These are phyloP conservation scores for Clarireedia monteithiana DNA, from an alignment of 2,329 filamentous ascomycete genomes.

Conservation along the genomic window DNA sequence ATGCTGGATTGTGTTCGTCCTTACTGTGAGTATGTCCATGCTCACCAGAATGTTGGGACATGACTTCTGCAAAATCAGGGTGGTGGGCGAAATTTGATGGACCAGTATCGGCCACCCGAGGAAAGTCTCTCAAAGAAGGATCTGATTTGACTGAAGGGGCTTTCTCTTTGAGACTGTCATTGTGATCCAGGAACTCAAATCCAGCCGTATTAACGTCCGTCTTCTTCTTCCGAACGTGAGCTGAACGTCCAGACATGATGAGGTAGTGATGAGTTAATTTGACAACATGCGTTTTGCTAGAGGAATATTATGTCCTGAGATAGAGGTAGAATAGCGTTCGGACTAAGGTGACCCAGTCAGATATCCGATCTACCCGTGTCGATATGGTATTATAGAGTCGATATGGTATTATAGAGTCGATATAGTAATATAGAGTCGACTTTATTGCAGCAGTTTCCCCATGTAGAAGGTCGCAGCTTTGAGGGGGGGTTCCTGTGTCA, in stretches of 20 bases:
- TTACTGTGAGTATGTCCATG: neutral
- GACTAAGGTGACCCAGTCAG: neutral
- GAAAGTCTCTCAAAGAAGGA: neutral
- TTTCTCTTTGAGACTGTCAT: constrained; percentile 1
- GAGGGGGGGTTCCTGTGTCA: no score
- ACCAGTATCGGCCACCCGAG: neutral
- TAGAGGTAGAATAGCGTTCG: neutral
- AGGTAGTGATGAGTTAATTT: neutral
- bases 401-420: no score
- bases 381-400: no score
- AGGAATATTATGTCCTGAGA: neutral
- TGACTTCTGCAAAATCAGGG: neutral
- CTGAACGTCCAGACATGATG: constrained; percentile 48
- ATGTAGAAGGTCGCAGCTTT: no score
- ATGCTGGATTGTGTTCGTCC: neutral
- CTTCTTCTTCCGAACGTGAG: constrained; percentile 49
- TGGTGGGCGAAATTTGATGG: neutral
- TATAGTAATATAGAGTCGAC: no score
- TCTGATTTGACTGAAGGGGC: constrained; percentile 1
- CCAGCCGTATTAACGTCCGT: constrained; percentile 32
- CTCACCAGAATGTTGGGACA: neutral
- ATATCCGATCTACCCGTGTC: neutral
- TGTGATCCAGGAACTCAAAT: constrained; percentile 3
- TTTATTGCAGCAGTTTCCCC: no score
- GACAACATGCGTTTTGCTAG: neutral